These are phyloP conservation scores for Cyclanthera cordifolia DNA, from an alignment of 306 rosid species.

Conservation along the genomic window DNA sequence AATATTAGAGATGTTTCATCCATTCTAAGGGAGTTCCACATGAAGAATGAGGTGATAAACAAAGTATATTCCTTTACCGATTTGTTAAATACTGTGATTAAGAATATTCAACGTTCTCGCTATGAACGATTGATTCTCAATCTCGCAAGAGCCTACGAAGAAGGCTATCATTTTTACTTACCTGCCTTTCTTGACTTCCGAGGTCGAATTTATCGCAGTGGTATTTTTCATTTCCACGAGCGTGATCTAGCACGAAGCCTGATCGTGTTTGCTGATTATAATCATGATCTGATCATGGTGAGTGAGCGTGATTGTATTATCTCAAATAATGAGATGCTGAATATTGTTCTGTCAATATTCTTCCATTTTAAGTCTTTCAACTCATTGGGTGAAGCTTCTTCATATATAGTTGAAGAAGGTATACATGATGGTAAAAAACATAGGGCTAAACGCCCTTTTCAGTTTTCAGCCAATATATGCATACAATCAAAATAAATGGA, in stretches of 20 bases:
- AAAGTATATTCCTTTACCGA: not conserved
- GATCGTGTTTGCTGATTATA: not conserved
- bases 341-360: not conserved
- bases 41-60: not conserved
- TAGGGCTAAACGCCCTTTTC: not conserved
- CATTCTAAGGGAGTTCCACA: not conserved
- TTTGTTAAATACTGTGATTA: not conserved
- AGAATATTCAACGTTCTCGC: not conserved
- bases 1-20: not conserved
- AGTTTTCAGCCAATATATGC: no score
- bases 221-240: conserved; percentile 1
- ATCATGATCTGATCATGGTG: no score
- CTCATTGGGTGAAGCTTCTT: not conserved
- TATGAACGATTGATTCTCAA: not conserved
- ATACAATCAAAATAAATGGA: no score
- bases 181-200: conserved; percentile 6
- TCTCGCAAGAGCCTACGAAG: not conserved
- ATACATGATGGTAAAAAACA: no score
- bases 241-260: not conserved
- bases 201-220: conserved; percentile 1
- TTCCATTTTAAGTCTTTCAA: not conserved
- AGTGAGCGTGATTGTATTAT: no score
- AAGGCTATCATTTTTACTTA: not conserved
- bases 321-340: not conserved
- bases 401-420: no score